Conservation (phyloP, 257 asterid genomes). For the Solanum tarijense region DNA sequence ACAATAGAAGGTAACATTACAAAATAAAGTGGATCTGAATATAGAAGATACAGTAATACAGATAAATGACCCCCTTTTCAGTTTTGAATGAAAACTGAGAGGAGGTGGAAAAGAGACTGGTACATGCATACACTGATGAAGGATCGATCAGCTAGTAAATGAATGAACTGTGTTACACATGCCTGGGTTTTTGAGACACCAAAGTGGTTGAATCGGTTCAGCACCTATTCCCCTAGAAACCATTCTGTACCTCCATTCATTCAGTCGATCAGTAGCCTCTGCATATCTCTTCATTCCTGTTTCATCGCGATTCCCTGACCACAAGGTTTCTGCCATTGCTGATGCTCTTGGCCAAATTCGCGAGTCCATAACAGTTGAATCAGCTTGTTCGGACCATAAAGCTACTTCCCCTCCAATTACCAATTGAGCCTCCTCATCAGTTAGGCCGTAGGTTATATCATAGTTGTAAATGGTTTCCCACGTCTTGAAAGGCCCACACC, state of each 20-base stretch:
- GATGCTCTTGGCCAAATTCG: slow-evolving; percentile 86
- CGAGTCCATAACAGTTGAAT: slow-evolving; percentile 67
- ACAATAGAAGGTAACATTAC: neutral
- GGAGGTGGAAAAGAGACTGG: neutral
- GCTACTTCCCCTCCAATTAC: slow-evolving; percentile 90
- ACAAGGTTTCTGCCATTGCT: slow-evolving; percentile 70
- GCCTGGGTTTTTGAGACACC: slow-evolving; percentile 82
- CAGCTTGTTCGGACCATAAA: slow-evolving; percentile 94
- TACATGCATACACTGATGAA: neutral
- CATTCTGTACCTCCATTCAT: slow-evolving; percentile 88
- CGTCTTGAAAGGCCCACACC: slow-evolving; percentile 93
- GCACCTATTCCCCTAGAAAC: slow-evolving; percentile 66
- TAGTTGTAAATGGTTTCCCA: slow-evolving; percentile 85
- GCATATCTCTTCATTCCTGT: slow-evolving; percentile 63
- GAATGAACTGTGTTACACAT: slow-evolving; percentile 69
- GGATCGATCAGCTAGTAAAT: slow-evolving; percentile 2
- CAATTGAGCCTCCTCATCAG: slow-evolving; percentile 40
- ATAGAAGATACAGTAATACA: neutral
- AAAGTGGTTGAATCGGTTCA: slow-evolving; percentile 93
- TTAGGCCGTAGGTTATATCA: slow-evolving; percentile 60
- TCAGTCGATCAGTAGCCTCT: slow-evolving; percentile 77
- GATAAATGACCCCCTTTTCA: neutral
- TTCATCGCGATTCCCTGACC: slow-evolving; percentile 82
- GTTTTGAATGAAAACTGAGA: neutral
- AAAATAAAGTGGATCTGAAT: neutral